Evolutionary conservation across 495 filamentous ascomycete species (phyloP).

Genomic region (Podospora appendiculata): DNA sequence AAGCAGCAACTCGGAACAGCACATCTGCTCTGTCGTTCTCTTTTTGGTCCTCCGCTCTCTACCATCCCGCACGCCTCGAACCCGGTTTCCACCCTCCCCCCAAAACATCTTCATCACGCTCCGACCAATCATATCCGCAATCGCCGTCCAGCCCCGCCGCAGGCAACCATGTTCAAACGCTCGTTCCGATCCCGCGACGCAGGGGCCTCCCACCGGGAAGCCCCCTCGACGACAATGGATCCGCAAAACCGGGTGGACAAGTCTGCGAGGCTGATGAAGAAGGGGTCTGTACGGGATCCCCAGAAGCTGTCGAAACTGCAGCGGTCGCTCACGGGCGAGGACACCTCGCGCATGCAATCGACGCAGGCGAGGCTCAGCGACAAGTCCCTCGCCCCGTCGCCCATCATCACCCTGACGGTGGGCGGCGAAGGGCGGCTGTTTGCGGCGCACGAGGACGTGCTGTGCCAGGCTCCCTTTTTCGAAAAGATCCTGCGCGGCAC

Average conservation of each 20-base stretch:
- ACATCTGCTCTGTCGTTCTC: conserved; percentile 6
- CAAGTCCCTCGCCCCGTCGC: conserved; percentile 44
- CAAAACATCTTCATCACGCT: conserved; percentile 10
- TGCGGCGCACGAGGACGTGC: conserved; percentile 83
- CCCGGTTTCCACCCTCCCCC: conserved; percentile 1
- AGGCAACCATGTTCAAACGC: conserved; percentile 69
- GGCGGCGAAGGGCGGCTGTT: conserved; percentile 78
- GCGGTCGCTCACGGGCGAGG: conserved; percentile 35
- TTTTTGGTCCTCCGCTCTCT: conserved; percentile 21
- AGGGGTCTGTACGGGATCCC: conserved; percentile 55
- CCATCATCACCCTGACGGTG: conserved; percentile 77
- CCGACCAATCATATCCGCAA: conserved; percentile 2
- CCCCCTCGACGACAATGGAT: conserved; percentile 21
- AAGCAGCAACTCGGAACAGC: conserved; percentile 7
- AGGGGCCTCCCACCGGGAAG: conserved; percentile 24
- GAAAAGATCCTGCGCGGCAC: conserved; percentile 50
- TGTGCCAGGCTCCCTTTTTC: conserved; percentile 79
- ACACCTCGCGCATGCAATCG: conserved; percentile 16
- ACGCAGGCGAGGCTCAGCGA: conserved; percentile 41
- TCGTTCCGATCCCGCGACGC: conserved; percentile 62
- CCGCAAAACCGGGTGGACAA: conserved; percentile 62
- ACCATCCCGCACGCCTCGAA: conserved; percentile 24
- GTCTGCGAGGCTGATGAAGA: conserved; percentile 67
- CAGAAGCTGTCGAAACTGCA: conserved; percentile 67
- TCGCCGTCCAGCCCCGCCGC: conserved; percentile 14